These are phyloP conservation scores for Bauhinia variegata DNA, from an alignment of 306 rosid genomes.

Conservation along the genomic window DNA sequence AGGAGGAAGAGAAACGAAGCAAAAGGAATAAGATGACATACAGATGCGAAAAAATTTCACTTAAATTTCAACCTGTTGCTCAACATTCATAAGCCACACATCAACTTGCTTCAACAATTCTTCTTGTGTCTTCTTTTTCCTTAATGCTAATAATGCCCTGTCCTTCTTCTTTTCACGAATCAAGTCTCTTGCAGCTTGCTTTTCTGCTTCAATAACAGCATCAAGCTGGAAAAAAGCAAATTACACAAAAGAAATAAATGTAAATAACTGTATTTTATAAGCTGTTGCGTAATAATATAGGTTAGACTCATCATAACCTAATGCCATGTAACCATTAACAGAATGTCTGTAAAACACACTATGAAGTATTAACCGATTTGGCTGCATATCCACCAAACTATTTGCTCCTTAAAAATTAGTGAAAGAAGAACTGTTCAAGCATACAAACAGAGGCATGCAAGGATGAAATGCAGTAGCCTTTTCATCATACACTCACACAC, in stretches of 20 bases:
- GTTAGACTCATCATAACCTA: background rate
- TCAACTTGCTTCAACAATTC: slow-evolving; percentile 95
- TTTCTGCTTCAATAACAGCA: slow-evolving; percentile 93
- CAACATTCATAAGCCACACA: slow-evolving; percentile 90
- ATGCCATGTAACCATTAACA: background rate
- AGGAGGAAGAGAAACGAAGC: slow-evolving; percentile 15
- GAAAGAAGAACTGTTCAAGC: background rate
- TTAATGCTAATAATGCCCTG: slow-evolving; percentile 84
- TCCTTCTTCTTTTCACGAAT: slow-evolving; percentile 91
- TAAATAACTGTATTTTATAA: background rate
- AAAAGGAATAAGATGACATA: background rate
- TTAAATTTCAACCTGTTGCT: slow-evolving; percentile 74
- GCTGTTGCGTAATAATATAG: slow-evolving; percentile 1
- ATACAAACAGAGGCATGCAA: background rate
- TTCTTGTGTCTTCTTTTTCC: slow-evolving; percentile 90
- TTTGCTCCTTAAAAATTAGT: background rate
- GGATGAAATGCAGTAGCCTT: background rate
- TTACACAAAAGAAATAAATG: slow-evolving; percentile 6
- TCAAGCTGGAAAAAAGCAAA: slow-evolving; percentile 69
- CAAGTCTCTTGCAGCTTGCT: slow-evolving; percentile 90
- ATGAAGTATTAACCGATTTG: too few relatives aligned
- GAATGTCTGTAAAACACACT: too few relatives aligned
- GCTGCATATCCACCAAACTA: too few relatives aligned
- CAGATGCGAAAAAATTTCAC: background rate
- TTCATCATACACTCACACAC: too few relatives aligned